Conservation (phyloP, 2,329 filamentous ascomycete genomes). For the Thielaviopsis euricoi region DNA sequence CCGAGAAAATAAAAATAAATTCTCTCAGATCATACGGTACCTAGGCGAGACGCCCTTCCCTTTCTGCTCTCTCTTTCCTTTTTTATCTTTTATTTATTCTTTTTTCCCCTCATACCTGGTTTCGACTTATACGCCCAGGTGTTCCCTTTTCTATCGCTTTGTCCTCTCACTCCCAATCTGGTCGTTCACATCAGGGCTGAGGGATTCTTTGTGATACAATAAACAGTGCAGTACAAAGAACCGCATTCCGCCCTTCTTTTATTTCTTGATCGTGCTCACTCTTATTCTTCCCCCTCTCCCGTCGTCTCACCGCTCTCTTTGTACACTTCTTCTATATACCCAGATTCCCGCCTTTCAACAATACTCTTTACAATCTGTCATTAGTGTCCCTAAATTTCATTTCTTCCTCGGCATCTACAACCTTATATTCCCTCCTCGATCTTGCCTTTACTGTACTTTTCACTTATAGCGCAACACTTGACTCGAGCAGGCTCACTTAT, state of each 20-base stretch:
- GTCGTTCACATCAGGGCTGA: neutral
- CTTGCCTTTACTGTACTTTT: too few relatives aligned
- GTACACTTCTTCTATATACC: neutral
- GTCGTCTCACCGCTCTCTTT: neutral
- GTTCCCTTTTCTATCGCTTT: neutral
- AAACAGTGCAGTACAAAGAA: neutral
- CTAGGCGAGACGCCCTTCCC: neutral
- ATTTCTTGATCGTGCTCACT: neutral
- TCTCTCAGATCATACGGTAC: neutral
- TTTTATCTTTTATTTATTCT: neutral
- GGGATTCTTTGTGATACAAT: neutral
- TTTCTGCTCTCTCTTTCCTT: too few relatives aligned
- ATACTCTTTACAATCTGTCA: too few relatives aligned
- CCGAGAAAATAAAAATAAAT: neutral
- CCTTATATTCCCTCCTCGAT: too few relatives aligned
- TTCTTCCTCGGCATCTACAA: neutral
- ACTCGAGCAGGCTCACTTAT: too few relatives aligned
- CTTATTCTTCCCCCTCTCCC: slow-evolving; percentile 14
- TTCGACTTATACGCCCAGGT: neutral
- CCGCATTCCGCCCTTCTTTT: neutral
- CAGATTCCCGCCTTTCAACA: too few relatives aligned
- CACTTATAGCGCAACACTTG: too few relatives aligned
- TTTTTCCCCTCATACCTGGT: neutral
- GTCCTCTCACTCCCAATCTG: neutral
- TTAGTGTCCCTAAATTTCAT: neutral